Evolutionary conservation across 345 rosid species (phyloP).

Genomic region (Melastoma malabathricum): DNA sequence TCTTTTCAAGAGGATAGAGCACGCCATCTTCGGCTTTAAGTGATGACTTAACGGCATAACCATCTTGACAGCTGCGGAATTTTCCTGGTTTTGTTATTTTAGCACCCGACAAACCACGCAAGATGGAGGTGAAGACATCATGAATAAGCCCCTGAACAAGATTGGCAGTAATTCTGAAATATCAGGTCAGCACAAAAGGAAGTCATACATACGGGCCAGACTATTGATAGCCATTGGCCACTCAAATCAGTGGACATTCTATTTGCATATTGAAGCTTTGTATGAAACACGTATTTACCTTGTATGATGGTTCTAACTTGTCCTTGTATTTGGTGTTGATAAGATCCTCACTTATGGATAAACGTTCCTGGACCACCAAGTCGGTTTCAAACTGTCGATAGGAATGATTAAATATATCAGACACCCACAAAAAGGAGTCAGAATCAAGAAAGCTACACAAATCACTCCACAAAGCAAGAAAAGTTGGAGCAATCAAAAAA

Average conservation of each 20-base stretch:
- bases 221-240: neutral
- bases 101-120: constrained; percentile 89
- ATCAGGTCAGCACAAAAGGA: neutral
- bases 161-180: too few species aligned
- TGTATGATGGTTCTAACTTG: constrained; percentile 66
- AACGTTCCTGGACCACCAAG: constrained; percentile 36
- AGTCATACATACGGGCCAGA: neutral
- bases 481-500: too few species aligned
- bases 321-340: constrained; percentile 77
- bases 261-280: too few species aligned
- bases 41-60: constrained; percentile 96
- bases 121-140: constrained; percentile 77
- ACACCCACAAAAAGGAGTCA: neutral
- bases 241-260: neutral
- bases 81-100: constrained; percentile 95
- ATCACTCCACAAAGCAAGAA: neutral
- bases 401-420: neutral
- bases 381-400: constrained; percentile 75
- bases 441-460: neutral
- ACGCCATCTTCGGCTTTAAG: constrained; percentile 97
- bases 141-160: constrained; percentile 72
- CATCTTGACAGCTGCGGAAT: constrained; percentile 94
- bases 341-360: constrained; percentile 65
- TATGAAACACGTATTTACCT: too few species aligned
- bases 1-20: constrained; percentile 91